Evolutionary conservation across 257 asterid genomes (phyloP).

Genomic region (Solanum megistacrolobum): DNA sequence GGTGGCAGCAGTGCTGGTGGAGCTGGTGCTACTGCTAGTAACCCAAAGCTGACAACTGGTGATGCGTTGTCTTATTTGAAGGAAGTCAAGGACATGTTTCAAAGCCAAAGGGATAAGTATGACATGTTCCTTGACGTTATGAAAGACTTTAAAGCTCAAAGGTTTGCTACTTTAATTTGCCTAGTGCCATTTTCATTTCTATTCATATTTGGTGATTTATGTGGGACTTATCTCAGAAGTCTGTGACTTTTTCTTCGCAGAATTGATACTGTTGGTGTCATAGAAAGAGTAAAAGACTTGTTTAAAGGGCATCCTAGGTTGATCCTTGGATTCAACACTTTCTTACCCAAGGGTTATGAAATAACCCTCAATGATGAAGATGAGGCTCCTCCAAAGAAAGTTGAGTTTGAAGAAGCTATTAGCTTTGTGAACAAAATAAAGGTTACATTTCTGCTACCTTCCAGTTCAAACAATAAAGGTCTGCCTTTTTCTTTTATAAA

Average conservation of each 20-base stretch:
- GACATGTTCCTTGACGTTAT: constrained; percentile 93
- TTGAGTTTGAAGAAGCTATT: constrained; percentile 94
- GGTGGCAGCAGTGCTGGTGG: constrained; percentile 23
- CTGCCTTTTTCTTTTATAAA: background rate
- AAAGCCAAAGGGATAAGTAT: constrained; percentile 84
- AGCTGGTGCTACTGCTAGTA: constrained; percentile 27
- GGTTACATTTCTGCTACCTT: constrained; percentile 29
- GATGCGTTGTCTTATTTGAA: constrained; percentile 89
- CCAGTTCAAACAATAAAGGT: background rate
- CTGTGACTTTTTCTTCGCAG: constrained; percentile 33
- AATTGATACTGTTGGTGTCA: constrained; percentile 89
- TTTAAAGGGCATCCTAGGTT: constrained; percentile 87
- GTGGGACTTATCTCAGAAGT: background rate
- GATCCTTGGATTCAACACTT: constrained; percentile 94
- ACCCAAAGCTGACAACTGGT: constrained; percentile 80
- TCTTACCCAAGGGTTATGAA: constrained; percentile 96
- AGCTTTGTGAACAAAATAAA: constrained; percentile 93
- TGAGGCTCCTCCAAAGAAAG: constrained; percentile 83
- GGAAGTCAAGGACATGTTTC: constrained; percentile 97
- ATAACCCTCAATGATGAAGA: constrained; percentile 83
- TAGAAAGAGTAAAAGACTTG: constrained; percentile 84
- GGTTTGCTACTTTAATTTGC: constrained; percentile 30
- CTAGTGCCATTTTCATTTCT: background rate
- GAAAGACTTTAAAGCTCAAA: constrained; percentile 98
- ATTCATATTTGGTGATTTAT: background rate